Percentiles rank a stretch among this genome's conserved stretches.
Conservation (phyloP, 2,329 filamentous ascomycete species). For the Pseudogymnoascus sp. region DNA sequence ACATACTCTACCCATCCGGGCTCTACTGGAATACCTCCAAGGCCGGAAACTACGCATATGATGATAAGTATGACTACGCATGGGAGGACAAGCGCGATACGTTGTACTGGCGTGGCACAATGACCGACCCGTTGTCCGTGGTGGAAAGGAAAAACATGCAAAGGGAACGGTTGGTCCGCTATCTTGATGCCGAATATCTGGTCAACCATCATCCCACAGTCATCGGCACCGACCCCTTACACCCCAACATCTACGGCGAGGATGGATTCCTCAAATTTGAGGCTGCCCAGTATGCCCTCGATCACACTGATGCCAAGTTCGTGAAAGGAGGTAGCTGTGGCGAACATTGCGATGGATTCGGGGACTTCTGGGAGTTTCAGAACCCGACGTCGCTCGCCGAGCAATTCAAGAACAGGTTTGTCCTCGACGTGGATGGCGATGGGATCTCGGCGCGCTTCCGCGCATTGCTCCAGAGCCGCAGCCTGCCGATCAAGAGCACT, state of each 20-base stretch:
- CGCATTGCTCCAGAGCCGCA: conserved; percentile 60
- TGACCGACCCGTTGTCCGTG: conserved; percentile 43
- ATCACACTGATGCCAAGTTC: conserved; percentile 29
- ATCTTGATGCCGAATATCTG: conserved; percentile 44
- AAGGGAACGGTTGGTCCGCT: conserved; percentile 48
- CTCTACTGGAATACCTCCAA: conserved; percentile 48
- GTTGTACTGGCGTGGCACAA: conserved; percentile 55
- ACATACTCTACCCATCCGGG: conserved; percentile 55
- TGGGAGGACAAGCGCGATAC: conserved; percentile 50
- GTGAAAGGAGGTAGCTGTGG: conserved; percentile 37
- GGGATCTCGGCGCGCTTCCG: conserved; percentile 61
- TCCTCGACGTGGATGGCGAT: conserved; percentile 72
- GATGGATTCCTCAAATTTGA: conserved; percentile 31
- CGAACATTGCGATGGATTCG: conserved; percentile 36
- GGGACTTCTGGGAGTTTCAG: conserved; percentile 39
- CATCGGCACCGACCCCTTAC: conserved; percentile 26
- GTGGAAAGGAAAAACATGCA: conserved; percentile 48
- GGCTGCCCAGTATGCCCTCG: conserved; percentile 28
- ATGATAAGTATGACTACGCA: conserved; percentile 42
- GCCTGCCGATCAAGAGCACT: conserved; percentile 67
- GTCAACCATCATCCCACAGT: conserved; percentile 30
- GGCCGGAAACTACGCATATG: conserved; percentile 51
- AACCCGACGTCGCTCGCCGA: conserved; percentile 45
- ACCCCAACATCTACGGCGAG: neutral
- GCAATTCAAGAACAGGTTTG: conserved; percentile 56